A percentile compares a stretch with the other conserved stretches of the same genome.
Conservation (phyloP, 1,284 basidiomycete genomes). For the Cutaneotrichosporon spelunceum region DNA sequence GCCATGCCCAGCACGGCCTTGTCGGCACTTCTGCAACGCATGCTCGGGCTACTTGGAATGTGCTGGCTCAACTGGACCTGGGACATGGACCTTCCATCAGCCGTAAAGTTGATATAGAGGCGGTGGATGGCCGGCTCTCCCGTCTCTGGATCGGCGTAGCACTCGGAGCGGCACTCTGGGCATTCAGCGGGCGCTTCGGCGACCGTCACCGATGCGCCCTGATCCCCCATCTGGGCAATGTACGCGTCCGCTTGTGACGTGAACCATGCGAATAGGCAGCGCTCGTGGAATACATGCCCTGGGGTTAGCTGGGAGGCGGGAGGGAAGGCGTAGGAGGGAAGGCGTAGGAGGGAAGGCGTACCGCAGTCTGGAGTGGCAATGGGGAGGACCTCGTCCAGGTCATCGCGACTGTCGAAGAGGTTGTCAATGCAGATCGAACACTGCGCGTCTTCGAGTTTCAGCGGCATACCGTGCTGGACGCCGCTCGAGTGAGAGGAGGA, state of each 20-base stretch:
- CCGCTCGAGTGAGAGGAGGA: neutral
- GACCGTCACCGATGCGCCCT: slow-evolving; percentile 19
- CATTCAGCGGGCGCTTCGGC: slow-evolving; percentile 41
- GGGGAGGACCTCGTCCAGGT: slow-evolving; percentile 38
- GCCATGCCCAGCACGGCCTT: slow-evolving; percentile 32
- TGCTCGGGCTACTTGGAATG: neutral
- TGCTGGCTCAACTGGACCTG: neutral
- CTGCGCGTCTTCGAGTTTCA: slow-evolving; percentile 23
- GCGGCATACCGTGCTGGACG: neutral
- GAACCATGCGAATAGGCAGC: slow-evolving; percentile 41
- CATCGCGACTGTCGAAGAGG: slow-evolving; percentile 39
- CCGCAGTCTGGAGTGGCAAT: slow-evolving; percentile 43
- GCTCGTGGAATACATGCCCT: slow-evolving; percentile 48
- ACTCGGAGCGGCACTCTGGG: slow-evolving; percentile 41
- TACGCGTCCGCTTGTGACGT: slow-evolving; percentile 29
- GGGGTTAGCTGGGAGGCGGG: slow-evolving; percentile 4
- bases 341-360: slow-evolving; percentile 22
- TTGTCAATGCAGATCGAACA: slow-evolving; percentile 46
- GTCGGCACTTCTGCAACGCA: slow-evolving; percentile 20
- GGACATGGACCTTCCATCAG: slow-evolving; percentile 1
- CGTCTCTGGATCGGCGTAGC: slow-evolving; percentile 36
- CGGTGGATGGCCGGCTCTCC: slow-evolving; percentile 36
- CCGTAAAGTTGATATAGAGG: slow-evolving; percentile 38
- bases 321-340: too few species aligned
- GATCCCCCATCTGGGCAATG: slow-evolving; percentile 20